phyloP scores from a whole-genome alignment of 2,329 filamentous ascomycete genomes.

The Mycocentrospora acerina region DNA sequence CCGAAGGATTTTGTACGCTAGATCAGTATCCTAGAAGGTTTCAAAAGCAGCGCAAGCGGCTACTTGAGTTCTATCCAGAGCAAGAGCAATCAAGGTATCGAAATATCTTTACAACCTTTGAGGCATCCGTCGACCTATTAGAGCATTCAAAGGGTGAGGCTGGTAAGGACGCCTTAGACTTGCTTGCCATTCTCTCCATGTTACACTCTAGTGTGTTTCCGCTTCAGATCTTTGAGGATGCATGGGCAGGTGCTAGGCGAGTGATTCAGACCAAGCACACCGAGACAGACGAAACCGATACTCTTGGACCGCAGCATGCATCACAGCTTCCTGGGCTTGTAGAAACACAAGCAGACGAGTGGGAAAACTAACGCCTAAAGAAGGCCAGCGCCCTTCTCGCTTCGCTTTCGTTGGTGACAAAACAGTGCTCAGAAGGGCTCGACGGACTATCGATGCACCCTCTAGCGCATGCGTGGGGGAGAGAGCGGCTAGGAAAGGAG shows the following conservation, averaged over 20 bases:
- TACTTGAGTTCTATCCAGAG: constrained; percentile 25
- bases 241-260: constrained; percentile 14
- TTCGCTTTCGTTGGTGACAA: constrained; percentile 31
- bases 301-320: constrained; percentile 4
- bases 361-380: constrained; percentile 23
- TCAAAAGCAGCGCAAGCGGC: constrained; percentile 19
- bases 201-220: constrained; percentile 26
- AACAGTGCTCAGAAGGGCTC: constrained; percentile 1
- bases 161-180: constrained; percentile 18
- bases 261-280: background rate
- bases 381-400: constrained; percentile 28
- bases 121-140: constrained; percentile 33
- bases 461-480: constrained; percentile 39
- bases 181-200: constrained; percentile 33
- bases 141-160: constrained; percentile 12
- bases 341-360: constrained; percentile 17
- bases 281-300: constrained; percentile 4
- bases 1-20: constrained; percentile 22
- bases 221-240: constrained; percentile 29
- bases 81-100: constrained; percentile 36
- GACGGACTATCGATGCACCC: constrained; percentile 38
- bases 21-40: constrained; percentile 24
- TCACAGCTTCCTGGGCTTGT: constrained; percentile 14
- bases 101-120: constrained; percentile 41
- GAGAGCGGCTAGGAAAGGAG: constrained; percentile 22